Percentiles rank a stretch among this genome's conserved stretches.
Evolutionary conservation across 2,329 filamentous ascomycete species (phyloP).

Genomic region (Fusarium pseudograminearum): DNA sequence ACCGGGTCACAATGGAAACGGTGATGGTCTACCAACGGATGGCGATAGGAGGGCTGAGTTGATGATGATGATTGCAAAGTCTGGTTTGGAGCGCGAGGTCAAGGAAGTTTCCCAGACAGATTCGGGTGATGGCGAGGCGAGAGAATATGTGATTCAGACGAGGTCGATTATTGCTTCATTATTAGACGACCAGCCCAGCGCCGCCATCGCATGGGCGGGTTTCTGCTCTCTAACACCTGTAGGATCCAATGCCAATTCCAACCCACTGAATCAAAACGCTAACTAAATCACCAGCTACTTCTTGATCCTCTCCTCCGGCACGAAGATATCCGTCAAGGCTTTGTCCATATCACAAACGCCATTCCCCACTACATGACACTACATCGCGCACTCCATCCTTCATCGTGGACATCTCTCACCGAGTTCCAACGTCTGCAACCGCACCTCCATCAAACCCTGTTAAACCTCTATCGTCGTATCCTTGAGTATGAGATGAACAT

Average conservation of each 20-base stretch:
- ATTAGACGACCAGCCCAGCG: conserved; percentile 46
- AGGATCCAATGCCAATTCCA: conserved; percentile 15
- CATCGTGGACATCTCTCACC: conserved; percentile 43
- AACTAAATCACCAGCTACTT: conserved; percentile 46
- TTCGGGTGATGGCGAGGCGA: conserved; percentile 47
- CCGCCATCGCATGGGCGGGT: conserved; percentile 53
- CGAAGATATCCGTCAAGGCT: conserved; percentile 48
- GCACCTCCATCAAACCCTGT: conserved; percentile 41
- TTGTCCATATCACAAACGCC: conserved; percentile 50
- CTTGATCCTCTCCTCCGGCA: conserved; percentile 53
- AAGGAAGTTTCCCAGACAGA: conserved; percentile 43
- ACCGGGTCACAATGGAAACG: conserved; percentile 46
- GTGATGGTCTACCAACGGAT: conserved; percentile 39
- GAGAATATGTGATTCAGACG: conserved; percentile 46
- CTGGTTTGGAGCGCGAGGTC: conserved; percentile 49
- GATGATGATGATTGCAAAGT: conserved; percentile 48
- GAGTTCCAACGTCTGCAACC: conserved; percentile 43
- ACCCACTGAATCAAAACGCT: not conserved
- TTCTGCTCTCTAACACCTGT: conserved; percentile 55
- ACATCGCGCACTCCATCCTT: conserved; percentile 43
- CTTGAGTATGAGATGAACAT: conserved; percentile 57
- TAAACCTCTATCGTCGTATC: conserved; percentile 49
- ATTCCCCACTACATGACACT: conserved; percentile 54
- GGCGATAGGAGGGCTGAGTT: conserved; percentile 47
- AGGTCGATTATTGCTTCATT: conserved; percentile 47